Evolutionary conservation across 2,329 filamentous ascomycete species (phyloP).

Genomic region (Aspergillus amoenus): DNA sequence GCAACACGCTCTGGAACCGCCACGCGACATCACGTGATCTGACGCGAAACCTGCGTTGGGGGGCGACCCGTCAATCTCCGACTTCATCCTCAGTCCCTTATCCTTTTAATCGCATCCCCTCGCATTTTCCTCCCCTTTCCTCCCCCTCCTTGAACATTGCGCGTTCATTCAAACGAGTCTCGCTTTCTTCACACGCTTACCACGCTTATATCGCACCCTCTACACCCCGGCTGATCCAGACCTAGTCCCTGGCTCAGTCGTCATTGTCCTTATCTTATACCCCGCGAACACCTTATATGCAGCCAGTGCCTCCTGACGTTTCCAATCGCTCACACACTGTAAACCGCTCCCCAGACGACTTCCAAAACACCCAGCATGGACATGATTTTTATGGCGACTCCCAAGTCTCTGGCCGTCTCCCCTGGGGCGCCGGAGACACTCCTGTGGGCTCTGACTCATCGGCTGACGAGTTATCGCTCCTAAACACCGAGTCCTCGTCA

Average conservation of each 20-base stretch:
- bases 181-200: slow-evolving; percentile 7
- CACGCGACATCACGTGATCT: slow-evolving; percentile 25
- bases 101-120: slow-evolving; percentile 1
- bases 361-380: slow-evolving; percentile 60
- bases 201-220: slow-evolving; percentile 1
- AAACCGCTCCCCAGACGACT: slow-evolving; percentile 38
- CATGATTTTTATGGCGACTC: slow-evolving; percentile 46
- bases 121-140: slow-evolving; percentile 6
- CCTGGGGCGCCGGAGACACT: slow-evolving; percentile 39
- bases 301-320: slow-evolving; percentile 57
- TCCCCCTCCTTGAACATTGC: background rate
- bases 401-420: slow-evolving; percentile 44
- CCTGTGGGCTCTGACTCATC: slow-evolving; percentile 23
- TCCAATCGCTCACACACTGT: slow-evolving; percentile 46
- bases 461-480: slow-evolving; percentile 21
- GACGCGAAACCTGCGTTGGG: slow-evolving; percentile 11
- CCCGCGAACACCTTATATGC: slow-evolving; percentile 60
- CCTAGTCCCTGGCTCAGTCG: slow-evolving; percentile 56
- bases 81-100: slow-evolving; percentile 2
- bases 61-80: slow-evolving; percentile 1
- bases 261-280: slow-evolving; percentile 29
- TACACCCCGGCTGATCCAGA: slow-evolving; percentile 51
- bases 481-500: slow-evolving; percentile 41
- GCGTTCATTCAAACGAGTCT: slow-evolving; percentile 1
- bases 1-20: slow-evolving; percentile 10